Conservation (phyloP, 306 rosid species). For the Cucumis melo region DNA sequence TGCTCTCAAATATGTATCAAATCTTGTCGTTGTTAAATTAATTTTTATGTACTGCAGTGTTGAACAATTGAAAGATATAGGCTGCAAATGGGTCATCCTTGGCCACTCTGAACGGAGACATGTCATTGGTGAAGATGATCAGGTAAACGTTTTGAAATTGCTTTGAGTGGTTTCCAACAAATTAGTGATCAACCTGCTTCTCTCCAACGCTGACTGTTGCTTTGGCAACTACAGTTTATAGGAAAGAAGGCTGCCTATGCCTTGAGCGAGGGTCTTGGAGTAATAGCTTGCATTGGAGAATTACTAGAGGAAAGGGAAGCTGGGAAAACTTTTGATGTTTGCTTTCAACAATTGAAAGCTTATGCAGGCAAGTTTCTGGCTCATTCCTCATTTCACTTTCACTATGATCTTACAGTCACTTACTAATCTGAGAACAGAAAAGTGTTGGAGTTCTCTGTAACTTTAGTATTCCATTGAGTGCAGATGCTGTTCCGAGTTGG, state of each 20-base stretch:
- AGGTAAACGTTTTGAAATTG: slow-evolving; percentile 39
- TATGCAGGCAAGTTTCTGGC: slow-evolving; percentile 47
- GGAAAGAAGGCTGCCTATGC: slow-evolving; percentile 99
- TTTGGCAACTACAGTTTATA: slow-evolving; percentile 56
- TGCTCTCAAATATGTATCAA: not conserved
- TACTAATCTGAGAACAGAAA: not conserved
- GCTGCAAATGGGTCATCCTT: slow-evolving; percentile 91
- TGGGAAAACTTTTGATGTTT: slow-evolving; percentile 86
- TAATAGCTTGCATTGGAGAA: slow-evolving; percentile 95
- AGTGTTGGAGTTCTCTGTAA: not conserved
- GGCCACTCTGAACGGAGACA: slow-evolving; percentile 98
- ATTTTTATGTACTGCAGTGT: slow-evolving; percentile 34
- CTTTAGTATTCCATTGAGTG: slow-evolving; percentile 3
- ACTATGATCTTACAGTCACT: not conserved
- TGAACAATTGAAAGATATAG: slow-evolving; percentile 87
- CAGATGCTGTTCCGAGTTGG: slow-evolving; percentile 95
- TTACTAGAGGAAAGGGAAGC: slow-evolving; percentile 86
- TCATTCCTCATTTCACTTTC: slow-evolving; percentile 11
- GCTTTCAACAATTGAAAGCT: slow-evolving; percentile 76
- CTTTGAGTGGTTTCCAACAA: slow-evolving; percentile 6
- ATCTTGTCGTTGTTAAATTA: slow-evolving; percentile 2
- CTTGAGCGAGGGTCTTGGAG: slow-evolving; percentile 83
- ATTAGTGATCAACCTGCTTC: slow-evolving; percentile 7
- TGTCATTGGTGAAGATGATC: slow-evolving; percentile 82
- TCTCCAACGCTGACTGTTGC: slow-evolving; percentile 14